Conservation (phyloP, 495 filamentous ascomycete genomes). For the Neurospora sp. region DNA sequence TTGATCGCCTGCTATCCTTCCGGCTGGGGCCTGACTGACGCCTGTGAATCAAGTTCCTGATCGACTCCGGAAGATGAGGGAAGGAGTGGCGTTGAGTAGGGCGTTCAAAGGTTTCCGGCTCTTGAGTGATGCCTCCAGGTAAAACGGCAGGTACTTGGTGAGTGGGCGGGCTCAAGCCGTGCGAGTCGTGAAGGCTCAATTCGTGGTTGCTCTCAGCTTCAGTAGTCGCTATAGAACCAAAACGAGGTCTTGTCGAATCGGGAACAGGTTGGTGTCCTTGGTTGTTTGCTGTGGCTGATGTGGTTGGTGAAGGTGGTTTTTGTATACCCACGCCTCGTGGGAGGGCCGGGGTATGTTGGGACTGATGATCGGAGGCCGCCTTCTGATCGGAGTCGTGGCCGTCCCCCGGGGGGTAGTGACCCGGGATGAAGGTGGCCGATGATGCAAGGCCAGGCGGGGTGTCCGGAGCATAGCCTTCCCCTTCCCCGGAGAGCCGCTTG, state of each 20-base stretch:
- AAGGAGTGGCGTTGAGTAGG: constrained; percentile 9
- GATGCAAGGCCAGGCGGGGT: background rate
- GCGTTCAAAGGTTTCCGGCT: constrained; percentile 19
- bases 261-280: background rate
- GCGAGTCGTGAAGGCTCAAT: constrained; percentile 19
- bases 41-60: constrained; percentile 14
- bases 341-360: constrained; percentile 8
- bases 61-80: constrained; percentile 13
- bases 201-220: constrained; percentile 18
- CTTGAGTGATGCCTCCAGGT: constrained; percentile 18
- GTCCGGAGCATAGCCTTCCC: background rate
- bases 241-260: background rate
- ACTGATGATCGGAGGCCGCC: constrained; percentile 8
- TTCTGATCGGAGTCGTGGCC: constrained; percentile 10
- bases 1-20: constrained; percentile 20
- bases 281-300: background rate
- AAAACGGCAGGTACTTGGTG: constrained; percentile 16
- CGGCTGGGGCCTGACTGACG: constrained; percentile 13
- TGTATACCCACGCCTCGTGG: constrained; percentile 11
- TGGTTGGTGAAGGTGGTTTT: constrained; percentile 12
- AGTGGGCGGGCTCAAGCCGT: constrained; percentile 11
- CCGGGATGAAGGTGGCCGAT: background rate
- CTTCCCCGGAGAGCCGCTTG: constrained; percentile 14
- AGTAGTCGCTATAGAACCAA: constrained; percentile 12
- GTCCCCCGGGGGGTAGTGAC: constrained; percentile 3